These are phyloP conservation scores for Trichoderma sp. DNA, from an alignment of 2,329 filamentous ascomycete species.

Conservation along the genomic window DNA sequence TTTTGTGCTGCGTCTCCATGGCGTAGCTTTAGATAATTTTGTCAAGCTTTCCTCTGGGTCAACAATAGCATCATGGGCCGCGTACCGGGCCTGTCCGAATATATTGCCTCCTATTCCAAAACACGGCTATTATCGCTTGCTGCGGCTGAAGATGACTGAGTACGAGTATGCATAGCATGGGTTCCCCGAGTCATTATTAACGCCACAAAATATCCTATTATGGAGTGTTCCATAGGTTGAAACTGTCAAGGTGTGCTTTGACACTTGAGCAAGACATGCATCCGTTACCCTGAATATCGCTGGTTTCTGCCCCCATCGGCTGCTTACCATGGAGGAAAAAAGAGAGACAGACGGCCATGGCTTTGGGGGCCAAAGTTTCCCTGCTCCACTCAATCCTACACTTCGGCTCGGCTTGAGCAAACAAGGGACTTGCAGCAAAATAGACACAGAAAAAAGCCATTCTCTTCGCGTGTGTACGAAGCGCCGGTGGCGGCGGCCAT, in stretches of 20 bases:
- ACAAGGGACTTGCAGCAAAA: neutral
- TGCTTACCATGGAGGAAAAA: neutral
- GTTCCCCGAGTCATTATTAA: neutral
- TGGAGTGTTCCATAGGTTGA: neutral
- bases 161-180: neutral
- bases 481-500: neutral
- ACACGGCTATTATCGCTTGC: neutral
- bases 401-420: constrained; percentile 5
- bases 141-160: neutral
- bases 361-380: constrained; percentile 1
- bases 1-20: neutral
- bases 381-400: neutral
- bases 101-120: neutral
- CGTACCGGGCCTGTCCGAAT: neutral
- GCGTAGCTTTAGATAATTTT: neutral
- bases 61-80: neutral
- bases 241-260: neutral
- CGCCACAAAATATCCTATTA: neutral
- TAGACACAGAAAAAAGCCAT: neutral
- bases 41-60: neutral
- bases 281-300: neutral
- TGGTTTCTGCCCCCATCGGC: neutral
- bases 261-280: neutral
- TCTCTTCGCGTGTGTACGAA: neutral
- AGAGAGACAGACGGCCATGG: neutral